A percentile compares a stretch with the other conserved stretches of the same genome.
phyloP scores from a whole-genome alignment of 495 filamentous ascomycete genomes.

The Penicillium samsonianum region DNA sequence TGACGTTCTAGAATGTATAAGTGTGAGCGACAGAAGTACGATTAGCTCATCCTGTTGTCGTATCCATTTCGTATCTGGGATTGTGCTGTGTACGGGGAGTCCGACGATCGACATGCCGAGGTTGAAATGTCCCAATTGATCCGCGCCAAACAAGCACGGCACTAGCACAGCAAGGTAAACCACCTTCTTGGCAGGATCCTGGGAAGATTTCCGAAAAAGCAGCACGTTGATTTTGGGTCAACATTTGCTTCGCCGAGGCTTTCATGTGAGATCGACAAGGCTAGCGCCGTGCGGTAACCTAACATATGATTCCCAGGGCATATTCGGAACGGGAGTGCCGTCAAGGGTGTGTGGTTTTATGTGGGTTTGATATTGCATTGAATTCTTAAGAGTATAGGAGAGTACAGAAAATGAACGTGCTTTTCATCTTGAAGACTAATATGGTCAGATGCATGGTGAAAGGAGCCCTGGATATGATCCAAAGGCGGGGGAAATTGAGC shows the following conservation, averaged over 20 bases:
- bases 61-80: too few relatives aligned
- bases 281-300: constrained; percentile 2
- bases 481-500: constrained; percentile 11
- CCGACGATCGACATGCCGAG: constrained; percentile 8
- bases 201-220: not conserved
- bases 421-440: not conserved
- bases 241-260: constrained; percentile 9
- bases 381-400: not conserved
- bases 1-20: not conserved
- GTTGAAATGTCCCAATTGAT: constrained; percentile 4
- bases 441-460: too few relatives aligned
- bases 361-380: not conserved
- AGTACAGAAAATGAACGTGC: not conserved
- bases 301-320: constrained; percentile 1
- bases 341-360: not conserved
- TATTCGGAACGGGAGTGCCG: not conserved
- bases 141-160: constrained; percentile 2
- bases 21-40: not conserved
- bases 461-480: too few relatives aligned
- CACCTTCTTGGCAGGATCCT: constrained; percentile 5
- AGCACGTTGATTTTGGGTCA: not conserved
- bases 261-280: constrained; percentile 16
- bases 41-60: not conserved
- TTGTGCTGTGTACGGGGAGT: not conserved
- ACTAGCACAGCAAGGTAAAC: constrained; percentile 5